phyloP scores from a whole-genome alignment of 2,329 filamentous ascomycete species.

The Orbilia oligospora region DNA sequence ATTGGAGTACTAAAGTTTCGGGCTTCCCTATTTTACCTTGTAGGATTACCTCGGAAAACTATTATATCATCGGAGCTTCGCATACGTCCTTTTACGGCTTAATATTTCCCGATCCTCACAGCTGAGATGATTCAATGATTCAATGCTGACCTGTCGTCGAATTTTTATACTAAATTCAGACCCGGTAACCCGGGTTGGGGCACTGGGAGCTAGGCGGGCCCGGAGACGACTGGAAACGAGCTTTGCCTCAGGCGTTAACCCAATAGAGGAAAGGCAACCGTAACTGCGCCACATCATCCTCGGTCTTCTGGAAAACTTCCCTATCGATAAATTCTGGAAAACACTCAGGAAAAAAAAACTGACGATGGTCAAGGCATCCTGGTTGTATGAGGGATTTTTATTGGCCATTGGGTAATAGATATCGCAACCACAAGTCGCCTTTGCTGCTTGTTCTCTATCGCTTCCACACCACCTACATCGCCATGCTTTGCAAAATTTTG shows the following conservation, averaged over 20 bases:
- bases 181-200: constrained; percentile 36
- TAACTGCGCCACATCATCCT: constrained; percentile 49
- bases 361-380: constrained; percentile 19
- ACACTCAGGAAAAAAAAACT: constrained; percentile 14
- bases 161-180: constrained; percentile 18
- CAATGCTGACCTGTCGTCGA: constrained; percentile 30
- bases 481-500: constrained; percentile 41
- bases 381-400: constrained; percentile 60
- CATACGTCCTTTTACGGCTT: constrained; percentile 21
- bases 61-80: constrained; percentile 47
- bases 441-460: constrained; percentile 23
- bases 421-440: constrained; percentile 6
- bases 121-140: constrained; percentile 46
- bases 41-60: constrained; percentile 30
- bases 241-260: constrained; percentile 53
- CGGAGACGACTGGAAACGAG: constrained; percentile 44
- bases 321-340: constrained; percentile 58
- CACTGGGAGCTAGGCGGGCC: constrained; percentile 34
- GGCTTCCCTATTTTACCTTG: background rate
- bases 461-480: constrained; percentile 54
- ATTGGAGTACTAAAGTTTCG: constrained; percentile 26
- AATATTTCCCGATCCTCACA: constrained; percentile 31
- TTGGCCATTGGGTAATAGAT: constrained; percentile 49
- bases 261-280: constrained; percentile 41
- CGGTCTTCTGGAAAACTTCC: constrained; percentile 58